Conservation (phyloP, 768 basidiomycete genomes). For the Pulveroboletus sp. region DNA sequence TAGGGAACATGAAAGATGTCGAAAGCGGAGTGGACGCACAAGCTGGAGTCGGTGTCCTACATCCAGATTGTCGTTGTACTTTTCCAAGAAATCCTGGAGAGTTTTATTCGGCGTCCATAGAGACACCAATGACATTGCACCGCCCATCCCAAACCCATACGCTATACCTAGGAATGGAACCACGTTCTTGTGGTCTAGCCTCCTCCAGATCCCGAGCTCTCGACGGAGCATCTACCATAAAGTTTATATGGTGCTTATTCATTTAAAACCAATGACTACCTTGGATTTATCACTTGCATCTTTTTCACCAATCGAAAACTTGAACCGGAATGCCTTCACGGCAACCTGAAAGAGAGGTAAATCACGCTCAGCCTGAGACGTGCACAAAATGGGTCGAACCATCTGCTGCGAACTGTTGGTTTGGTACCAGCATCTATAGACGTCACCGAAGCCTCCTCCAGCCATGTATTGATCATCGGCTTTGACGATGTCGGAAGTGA, state of each 20-base stretch:
- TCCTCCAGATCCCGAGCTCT: conserved; percentile 29
- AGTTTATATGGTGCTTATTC: too few relatives aligned
- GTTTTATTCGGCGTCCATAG: conserved; percentile 30
- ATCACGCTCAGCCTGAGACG: background rate
- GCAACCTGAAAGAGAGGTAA: conserved; percentile 16
- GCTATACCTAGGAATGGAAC: conserved; percentile 16
- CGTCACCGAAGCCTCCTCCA: conserved; percentile 7
- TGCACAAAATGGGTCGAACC: background rate
- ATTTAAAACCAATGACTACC: background rate
- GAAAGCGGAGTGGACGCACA: conserved; percentile 12
- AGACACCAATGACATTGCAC: conserved; percentile 26
- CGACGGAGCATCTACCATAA: conserved; percentile 20
- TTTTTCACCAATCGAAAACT: background rate
- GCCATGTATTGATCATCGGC: background rate
- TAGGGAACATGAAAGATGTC: conserved; percentile 12
- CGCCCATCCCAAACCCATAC: conserved; percentile 22
- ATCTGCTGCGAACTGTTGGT: background rate
- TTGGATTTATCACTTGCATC: background rate
- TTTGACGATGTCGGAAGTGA: conserved; percentile 5
- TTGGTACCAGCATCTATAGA: conserved; percentile 4
- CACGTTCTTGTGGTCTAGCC: conserved; percentile 22
- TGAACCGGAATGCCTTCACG: conserved; percentile 16
- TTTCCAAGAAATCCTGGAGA: conserved; percentile 16
- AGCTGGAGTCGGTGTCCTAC: conserved; percentile 4
- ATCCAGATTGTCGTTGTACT: background rate